Percentiles rank a stretch among this genome's conserved stretches.
phyloP scores from a whole-genome alignment of 1,284 basidiomycete genomes.

The Austroboletus niveus region DNA sequence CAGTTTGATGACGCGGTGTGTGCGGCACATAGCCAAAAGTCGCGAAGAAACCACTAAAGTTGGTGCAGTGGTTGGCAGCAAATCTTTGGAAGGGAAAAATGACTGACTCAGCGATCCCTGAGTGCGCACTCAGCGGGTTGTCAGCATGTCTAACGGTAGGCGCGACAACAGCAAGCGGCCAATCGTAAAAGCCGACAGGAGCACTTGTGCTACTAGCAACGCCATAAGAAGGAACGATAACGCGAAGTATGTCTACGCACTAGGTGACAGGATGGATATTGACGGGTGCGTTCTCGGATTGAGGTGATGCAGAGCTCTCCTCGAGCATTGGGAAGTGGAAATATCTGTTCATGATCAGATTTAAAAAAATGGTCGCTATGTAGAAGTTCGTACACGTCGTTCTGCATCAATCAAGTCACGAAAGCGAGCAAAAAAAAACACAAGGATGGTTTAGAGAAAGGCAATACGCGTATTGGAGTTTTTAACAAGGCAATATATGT shows the following conservation, averaged over 20 bases:
- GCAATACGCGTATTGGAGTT: not conserved
- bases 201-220: not conserved
- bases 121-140: not conserved
- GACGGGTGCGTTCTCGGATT: not conserved
- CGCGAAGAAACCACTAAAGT: constrained; percentile 3
- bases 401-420: constrained; percentile 8
- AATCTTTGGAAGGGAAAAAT: not conserved
- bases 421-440: not conserved
- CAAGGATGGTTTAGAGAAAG: not conserved
- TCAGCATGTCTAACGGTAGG: constrained; percentile 1
- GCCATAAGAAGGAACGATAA: constrained; percentile 6
- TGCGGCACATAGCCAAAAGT: not conserved
- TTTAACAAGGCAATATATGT: constrained; percentile 8
- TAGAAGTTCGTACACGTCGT: constrained; percentile 6
- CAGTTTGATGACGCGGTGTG: not conserved
- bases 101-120: constrained; percentile 14
- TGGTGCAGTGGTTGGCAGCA: not conserved
- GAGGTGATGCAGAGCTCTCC: not conserved
- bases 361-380: constrained; percentile 1
- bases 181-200: not conserved
- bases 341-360: constrained; percentile 2
- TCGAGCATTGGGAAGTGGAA: not conserved
- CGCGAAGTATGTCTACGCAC: constrained; percentile 9
- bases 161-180: not conserved
- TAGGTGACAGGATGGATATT: not conserved